Evolutionary conservation across 192 early-diverging fungal species (phyloP).

Genomic region (Allomyces javanicus): DNA sequence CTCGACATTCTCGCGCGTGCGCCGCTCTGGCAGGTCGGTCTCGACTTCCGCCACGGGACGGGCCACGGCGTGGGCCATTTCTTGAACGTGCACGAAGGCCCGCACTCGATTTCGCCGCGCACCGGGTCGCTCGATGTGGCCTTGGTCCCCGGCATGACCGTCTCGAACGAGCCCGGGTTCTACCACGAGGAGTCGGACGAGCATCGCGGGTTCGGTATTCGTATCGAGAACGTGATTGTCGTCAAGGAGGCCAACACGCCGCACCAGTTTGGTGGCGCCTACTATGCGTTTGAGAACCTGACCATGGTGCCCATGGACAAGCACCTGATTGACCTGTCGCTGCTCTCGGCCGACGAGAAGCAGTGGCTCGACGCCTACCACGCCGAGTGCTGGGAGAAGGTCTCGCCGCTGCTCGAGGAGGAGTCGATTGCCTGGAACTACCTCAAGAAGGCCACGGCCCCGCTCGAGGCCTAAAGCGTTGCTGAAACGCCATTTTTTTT

Average conservation of each 20-base stretch:
- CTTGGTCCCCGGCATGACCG: slow-evolving; percentile 75
- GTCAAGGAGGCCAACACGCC: slow-evolving; percentile 49
- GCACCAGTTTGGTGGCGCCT: slow-evolving; percentile 72
- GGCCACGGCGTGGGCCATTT: slow-evolving; percentile 94
- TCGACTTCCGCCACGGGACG: slow-evolving; percentile 93
- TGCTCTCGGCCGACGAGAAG: slow-evolving; percentile 54
- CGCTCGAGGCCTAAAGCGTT: slow-evolving; percentile 25
- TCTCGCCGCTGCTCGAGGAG: slow-evolving; percentile 55
- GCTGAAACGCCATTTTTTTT: no score
- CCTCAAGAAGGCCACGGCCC: slow-evolving; percentile 61
- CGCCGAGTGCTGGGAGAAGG: slow-evolving; percentile 44
- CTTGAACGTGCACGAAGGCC: slow-evolving; percentile 89
- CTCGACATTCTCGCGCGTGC: slow-evolving; percentile 72
- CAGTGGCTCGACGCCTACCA: slow-evolving; percentile 85
- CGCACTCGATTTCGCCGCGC: slow-evolving; percentile 78
- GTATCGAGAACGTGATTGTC: slow-evolving; percentile 86
- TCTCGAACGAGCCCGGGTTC: slow-evolving; percentile 95
- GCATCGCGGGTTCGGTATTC: slow-evolving; percentile 89
- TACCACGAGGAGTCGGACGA: slow-evolving; percentile 36
- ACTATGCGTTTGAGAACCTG: slow-evolving; percentile 77
- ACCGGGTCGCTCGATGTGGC: slow-evolving; percentile 50
- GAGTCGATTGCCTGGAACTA: slow-evolving; percentile 48
- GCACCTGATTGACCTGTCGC: slow-evolving; percentile 48
- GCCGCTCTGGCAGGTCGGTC: slow-evolving; percentile 74
- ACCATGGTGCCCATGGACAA: slow-evolving; percentile 73